Conservation (phyloP, 192 early-diverging fungal genomes). For the Entrophospora sp. region DNA sequence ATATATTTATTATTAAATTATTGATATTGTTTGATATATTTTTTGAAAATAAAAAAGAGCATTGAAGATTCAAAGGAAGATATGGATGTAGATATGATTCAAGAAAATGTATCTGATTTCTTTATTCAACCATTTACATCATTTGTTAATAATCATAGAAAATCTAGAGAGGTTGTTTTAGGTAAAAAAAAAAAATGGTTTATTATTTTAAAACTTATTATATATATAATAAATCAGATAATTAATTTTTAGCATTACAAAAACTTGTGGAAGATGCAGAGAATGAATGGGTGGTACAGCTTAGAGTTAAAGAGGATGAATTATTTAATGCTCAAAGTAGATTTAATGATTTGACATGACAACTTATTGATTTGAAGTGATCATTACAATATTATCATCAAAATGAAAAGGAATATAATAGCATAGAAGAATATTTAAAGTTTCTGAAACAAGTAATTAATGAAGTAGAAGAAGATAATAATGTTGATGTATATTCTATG, state of each 20-base stretch:
- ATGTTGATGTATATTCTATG: too few relatives aligned
- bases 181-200: slow-evolving; percentile 21
- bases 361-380: slow-evolving; percentile 45
- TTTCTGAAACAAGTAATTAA: slow-evolving; percentile 50
- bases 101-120: background rate
- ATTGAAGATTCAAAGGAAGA: too few relatives aligned
- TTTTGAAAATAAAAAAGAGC: too few relatives aligned
- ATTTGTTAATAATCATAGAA: slow-evolving; percentile 22
- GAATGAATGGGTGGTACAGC: slow-evolving; percentile 51
- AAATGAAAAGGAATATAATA: slow-evolving; percentile 43
- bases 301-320: slow-evolving; percentile 46
- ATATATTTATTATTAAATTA: background rate
- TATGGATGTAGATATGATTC: background rate
- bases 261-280: slow-evolving; percentile 62
- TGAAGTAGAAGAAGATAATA: slow-evolving; percentile 27
- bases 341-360: slow-evolving; percentile 42
- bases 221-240: background rate
- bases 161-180: slow-evolving; percentile 30
- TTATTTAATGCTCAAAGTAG: slow-evolving; percentile 46
- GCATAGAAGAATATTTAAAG: slow-evolving; percentile 53
- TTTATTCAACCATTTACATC: slow-evolving; percentile 12
- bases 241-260: slow-evolving; percentile 44
- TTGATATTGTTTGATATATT: too few relatives aligned
- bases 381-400: slow-evolving; percentile 40
- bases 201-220: background rate